Percentiles rank a stretch among this genome's conserved stretches.
phyloP scores from a whole-genome alignment of 768 basidiomycete species.

The Phaffia tasmanica region DNA sequence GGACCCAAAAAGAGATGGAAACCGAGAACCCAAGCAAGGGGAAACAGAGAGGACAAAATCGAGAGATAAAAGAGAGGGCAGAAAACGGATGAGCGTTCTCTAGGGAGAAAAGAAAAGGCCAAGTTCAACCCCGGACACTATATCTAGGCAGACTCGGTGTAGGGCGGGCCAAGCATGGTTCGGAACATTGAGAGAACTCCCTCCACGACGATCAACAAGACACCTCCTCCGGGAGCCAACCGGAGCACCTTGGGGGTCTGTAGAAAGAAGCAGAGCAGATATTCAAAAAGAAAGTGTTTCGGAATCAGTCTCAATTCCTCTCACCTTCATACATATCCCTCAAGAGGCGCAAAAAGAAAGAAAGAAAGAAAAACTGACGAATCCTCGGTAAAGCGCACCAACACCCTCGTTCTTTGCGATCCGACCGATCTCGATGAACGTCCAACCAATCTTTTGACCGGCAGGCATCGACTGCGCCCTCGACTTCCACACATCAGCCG shows the following conservation, averaged over 20 bases:
- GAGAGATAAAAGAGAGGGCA: too few relatives aligned
- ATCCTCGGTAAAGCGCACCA: slow-evolving; percentile 83
- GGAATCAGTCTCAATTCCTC: not conserved
- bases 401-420: slow-evolving; percentile 81
- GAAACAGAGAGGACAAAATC: too few relatives aligned
- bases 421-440: slow-evolving; percentile 46
- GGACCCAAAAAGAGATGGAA: too few relatives aligned
- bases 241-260: slow-evolving; percentile 72
- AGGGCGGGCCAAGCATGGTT: slow-evolving; percentile 36
- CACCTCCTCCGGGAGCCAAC: slow-evolving; percentile 89
- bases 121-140: not conserved
- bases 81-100: too few relatives aligned
- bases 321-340: not conserved
- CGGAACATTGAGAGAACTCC: slow-evolving; percentile 36
- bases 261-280: not conserved
- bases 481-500: slow-evolving; percentile 80
- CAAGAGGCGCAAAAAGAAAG: not conserved
- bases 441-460: slow-evolving; percentile 51
- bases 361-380: slow-evolving; percentile 41
- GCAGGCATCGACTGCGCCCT: slow-evolving; percentile 59
- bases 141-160: slow-evolving; percentile 27
- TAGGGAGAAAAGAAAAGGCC: too few relatives aligned
- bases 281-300: too few relatives aligned
- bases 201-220: slow-evolving; percentile 56
- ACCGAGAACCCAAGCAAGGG: too few relatives aligned